Evolutionary conservation across 495 filamentous ascomycete species (phyloP), one percentile per base, ranked within the genome.

Genomic region (Extremus antarcticus): DNA sequence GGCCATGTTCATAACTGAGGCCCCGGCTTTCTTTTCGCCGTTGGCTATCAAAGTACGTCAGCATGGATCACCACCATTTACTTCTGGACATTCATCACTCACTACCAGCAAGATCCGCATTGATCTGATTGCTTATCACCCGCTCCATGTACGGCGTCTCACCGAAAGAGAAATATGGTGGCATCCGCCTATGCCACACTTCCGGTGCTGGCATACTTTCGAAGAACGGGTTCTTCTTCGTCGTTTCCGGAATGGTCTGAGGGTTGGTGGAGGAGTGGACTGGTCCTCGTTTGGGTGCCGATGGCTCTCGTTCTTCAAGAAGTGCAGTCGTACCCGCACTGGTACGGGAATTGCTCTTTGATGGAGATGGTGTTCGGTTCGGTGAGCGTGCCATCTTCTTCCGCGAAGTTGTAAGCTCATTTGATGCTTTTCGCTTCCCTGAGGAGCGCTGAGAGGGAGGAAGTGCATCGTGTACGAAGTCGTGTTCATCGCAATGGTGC

Each of bases 121-220:
- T 53, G 53, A 60, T 56, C 29, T 56, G 40, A 13, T 17, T 40
- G 32, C 58, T 56, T 47, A 52, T 11, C 25, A 10, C 38, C 40
- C 21, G 17, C 53, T 52, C 48, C 47, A 56, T 49, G 29, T 23
- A 56, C 24, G 48, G 53, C 22, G 58, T 60, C 25, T 60, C 58
- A 25, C 58, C 58, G 25, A 60, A 60, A 15, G 58, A 48, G 16
- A 60, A 60, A 23, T n/a, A n/a, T 11, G 47, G 29, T 23, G 58
- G 48, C 53, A 56, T 56, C 20, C 53, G 47, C 20, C 54, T 52
- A 23, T 56, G 58, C 58, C 58, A 60, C 9, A 56, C 49, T 38
- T 60, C 58, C 7, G 46, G 21, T 1, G 45, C 57, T 15, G 57
- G 51, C 51, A 59, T 54, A 1, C 43, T 46, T n/a, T 54, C 51